These are phyloP conservation scores for Penicillium egyptiacum DNA, from an alignment of 495 filamentous ascomycete genomes.

Conservation along the genomic window DNA sequence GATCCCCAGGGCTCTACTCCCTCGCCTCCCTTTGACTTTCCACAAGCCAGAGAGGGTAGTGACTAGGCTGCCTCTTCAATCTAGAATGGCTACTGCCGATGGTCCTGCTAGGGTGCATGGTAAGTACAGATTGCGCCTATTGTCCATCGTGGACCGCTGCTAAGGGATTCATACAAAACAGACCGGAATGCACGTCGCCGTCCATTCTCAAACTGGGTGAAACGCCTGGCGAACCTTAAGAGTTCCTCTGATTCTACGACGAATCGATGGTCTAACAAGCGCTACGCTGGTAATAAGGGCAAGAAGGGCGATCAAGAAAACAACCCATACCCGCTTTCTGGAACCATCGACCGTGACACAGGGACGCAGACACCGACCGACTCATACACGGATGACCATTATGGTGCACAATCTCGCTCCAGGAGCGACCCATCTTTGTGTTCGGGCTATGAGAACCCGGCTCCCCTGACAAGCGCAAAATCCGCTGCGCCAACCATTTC, in stretches of 20 bases:
- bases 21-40: conserved; percentile 7
- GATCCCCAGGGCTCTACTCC: conserved; percentile 5
- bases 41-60: conserved; percentile 14
- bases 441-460: conserved; percentile 58
- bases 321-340: conserved; percentile 80
- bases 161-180: conserved; percentile 32
- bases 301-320: conserved; percentile 70
- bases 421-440: conserved; percentile 55
- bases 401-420: conserved; percentile 35
- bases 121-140: conserved; percentile 37
- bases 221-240: conserved; percentile 86
- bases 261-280: conserved; percentile 52
- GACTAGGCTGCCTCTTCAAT: conserved; percentile 5
- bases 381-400: conserved; percentile 35
- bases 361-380: conserved; percentile 58
- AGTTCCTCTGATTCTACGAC: conserved; percentile 52
- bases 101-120: conserved; percentile 63
- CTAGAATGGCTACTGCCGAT: conserved; percentile 67
- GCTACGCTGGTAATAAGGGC: conserved; percentile 44
- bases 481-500: conserved; percentile 77
- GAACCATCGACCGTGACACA: conserved; percentile 42
- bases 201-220: conserved; percentile 92
- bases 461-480: conserved; percentile 61
- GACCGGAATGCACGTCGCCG: conserved; percentile 71
- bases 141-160: conserved; percentile 11